Base-by-base conservation (phyloP, 495 filamentous ascomycete species). In the Schizothecium vesticola region DNA sequence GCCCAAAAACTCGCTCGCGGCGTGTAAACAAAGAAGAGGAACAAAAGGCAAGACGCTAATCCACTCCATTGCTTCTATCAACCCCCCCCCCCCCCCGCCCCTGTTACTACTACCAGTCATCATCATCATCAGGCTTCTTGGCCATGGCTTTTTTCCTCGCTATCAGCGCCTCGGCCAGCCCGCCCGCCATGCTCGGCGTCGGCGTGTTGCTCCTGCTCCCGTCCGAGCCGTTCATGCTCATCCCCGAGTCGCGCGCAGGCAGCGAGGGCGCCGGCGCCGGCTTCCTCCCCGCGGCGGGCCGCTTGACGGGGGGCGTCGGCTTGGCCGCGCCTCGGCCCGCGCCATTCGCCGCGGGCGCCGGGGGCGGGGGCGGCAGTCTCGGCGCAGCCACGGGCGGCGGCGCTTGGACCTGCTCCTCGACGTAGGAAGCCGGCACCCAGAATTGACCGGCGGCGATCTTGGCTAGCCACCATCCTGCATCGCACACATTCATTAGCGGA, bases 351-450 rank as follows among this genome's bases (percentile, higher is more conserved):
- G 64, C 64, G 33, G 33, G 33, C 2, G 80, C 76, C 6, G 83
- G 79, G 4, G 81, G 80, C 1, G 79, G 85, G 1, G 85, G 82
- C 1, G 90, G 88, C 11, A 82, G 78, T 6, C 69, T 61, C 2
- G 74, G 74, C 1, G 71, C 68, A 2, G 79, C 75, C 1, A 86
- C 87, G 10, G 87, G 85, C 13, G 69, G 65, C 11, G 69, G 57
- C 2, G 89, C 85, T 0, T 84, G 77, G 36, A 85, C 76, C 71
- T 91, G 86, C 80, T 97, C 93, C 76, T 97, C 89, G 8, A 99
- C 88, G 73, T 98, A 99, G 33, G 94, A 90, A 24, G 94, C 91
- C 0, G 95, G 95, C 0, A 93, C 88, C 95, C 95, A 99, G 56
- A 93, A 96, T 80, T 96, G 90, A 22, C 85, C 85, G 8, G 80